These are phyloP conservation scores for Fusarium agapanthi DNA, from an alignment of 2,329 filamentous ascomycete genomes.

Conservation along the genomic window DNA sequence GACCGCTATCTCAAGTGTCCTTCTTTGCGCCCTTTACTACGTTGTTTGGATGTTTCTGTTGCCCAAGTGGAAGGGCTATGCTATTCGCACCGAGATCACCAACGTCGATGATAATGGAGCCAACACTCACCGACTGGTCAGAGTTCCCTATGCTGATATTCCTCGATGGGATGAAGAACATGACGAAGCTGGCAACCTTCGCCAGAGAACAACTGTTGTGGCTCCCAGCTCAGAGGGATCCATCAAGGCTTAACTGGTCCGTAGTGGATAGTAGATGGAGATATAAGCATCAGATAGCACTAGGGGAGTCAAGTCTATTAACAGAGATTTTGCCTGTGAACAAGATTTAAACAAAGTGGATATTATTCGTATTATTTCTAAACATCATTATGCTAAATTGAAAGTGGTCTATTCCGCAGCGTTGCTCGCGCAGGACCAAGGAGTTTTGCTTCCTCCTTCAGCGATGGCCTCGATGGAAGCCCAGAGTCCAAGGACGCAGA, in stretches of 20 bases:
- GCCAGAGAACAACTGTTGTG: not conserved
- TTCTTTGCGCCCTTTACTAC: conserved; percentile 66
- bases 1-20: conserved; percentile 45
- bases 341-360: not conserved
- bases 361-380: not conserved
- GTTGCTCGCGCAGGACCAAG: conserved; percentile 50
- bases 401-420: conserved; percentile 12
- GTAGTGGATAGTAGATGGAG: fast-evolving
- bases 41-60: conserved; percentile 65
- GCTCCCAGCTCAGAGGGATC: not conserved
- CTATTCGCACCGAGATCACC: conserved; percentile 63
- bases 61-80: conserved; percentile 62
- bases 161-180: conserved; percentile 66
- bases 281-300: not conserved
- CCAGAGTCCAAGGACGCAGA: conserved; percentile 53
- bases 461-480: conserved; percentile 50
- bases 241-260: not conserved
- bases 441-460: conserved; percentile 41
- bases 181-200: conserved; percentile 54
- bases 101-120: conserved; percentile 52
- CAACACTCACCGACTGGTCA: conserved; percentile 59
- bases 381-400: not conserved
- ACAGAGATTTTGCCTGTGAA: fast-evolving
- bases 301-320: fast-evolving
- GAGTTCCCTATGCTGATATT: conserved; percentile 60